A percentile compares a stretch with the other conserved stretches of the same genome.
Evolutionary conservation across 2,329 filamentous ascomycete genomes (phyloP).

Genomic region (Hypoxylon sp.): DNA sequence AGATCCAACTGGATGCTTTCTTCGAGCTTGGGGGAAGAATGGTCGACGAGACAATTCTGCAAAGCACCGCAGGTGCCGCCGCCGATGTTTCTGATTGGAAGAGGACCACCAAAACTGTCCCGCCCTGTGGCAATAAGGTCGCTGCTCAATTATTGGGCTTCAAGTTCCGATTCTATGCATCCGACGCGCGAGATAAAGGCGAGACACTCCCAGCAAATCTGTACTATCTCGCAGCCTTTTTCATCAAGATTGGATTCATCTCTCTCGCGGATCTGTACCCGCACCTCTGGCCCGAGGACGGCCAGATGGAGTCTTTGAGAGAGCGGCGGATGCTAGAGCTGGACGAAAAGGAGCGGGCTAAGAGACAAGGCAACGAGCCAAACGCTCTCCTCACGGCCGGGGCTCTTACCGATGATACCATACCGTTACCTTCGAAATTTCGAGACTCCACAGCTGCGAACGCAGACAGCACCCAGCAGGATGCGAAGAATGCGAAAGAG

Average conservation of each 20-base stretch:
- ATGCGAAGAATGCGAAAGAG: conserved; percentile 54
- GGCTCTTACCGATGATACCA: conserved; percentile 82
- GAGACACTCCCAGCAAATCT: conserved; percentile 91
- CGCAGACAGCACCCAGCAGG: conserved; percentile 59
- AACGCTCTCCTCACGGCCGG: conserved; percentile 91
- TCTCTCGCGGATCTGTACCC: conserved; percentile 90
- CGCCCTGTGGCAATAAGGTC: conserved; percentile 85
- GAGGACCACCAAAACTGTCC: conserved; percentile 78
- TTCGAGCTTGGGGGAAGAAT: conserved; percentile 84
- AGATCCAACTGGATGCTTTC: conserved; percentile 81
- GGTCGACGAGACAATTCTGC: conserved; percentile 65
- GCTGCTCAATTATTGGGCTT: conserved; percentile 96
- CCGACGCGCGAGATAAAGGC: conserved; percentile 73
- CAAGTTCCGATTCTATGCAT: conserved; percentile 95
- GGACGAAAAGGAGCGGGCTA: conserved; percentile 76
- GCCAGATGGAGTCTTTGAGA: conserved; percentile 79
- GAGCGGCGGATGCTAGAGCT: conserved; percentile 77
- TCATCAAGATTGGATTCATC: conserved; percentile 97
- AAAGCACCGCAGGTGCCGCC: conserved; percentile 54
- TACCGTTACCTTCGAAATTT: conserved; percentile 57
- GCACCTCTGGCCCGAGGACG: conserved; percentile 86
- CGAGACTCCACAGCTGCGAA: conserved; percentile 62
- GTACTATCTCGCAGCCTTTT: conserved; percentile 86
- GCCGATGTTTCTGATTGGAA: conserved; percentile 70
- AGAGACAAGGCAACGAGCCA: conserved; percentile 72